These are phyloP conservation scores for Astraeus odoratus DNA, from an alignment of 768 basidiomycete species.

Conservation along the genomic window DNA sequence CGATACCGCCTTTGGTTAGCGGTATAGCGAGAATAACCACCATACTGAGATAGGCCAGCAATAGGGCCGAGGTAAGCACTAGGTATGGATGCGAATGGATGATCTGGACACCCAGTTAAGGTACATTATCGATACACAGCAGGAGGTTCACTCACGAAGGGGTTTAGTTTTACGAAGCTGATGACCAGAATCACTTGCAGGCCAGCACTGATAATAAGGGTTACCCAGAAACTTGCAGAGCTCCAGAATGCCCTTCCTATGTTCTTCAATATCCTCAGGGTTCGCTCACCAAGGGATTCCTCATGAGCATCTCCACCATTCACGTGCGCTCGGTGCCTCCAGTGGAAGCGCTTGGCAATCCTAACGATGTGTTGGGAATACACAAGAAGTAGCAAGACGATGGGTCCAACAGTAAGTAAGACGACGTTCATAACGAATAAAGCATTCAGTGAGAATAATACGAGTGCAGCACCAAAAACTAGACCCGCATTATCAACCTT, in stretches of 20 bases:
- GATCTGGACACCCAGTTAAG: conserved; percentile 34
- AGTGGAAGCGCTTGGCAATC: conserved; percentile 14
- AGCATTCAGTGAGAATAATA: conserved; percentile 46
- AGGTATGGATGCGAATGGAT: conserved; percentile 51
- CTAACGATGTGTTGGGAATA: conserved; percentile 25
- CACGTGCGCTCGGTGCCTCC: background rate
- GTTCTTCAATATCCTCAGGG: conserved; percentile 20
- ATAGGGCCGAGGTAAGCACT: conserved; percentile 43
- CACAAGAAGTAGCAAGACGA: conserved; percentile 42
- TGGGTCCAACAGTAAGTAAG: conserved; percentile 56
- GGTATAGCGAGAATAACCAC: conserved; percentile 36
- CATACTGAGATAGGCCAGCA: conserved; percentile 43
- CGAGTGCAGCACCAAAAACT: conserved; percentile 55
- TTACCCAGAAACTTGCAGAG: conserved; percentile 59
- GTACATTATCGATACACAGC: background rate
- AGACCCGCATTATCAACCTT: background rate
- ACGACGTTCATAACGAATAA: conserved; percentile 53
- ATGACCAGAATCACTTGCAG: conserved; percentile 43
- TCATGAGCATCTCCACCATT: conserved; percentile 3
- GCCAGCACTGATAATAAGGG: conserved; percentile 38
- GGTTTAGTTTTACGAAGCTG: conserved; percentile 50
- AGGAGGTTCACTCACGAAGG: conserved; percentile 42
- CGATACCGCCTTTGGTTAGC: conserved; percentile 17
- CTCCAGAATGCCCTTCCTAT: conserved; percentile 33
- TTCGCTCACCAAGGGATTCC: conserved; percentile 7